Base-by-base conservation (phyloP, 495 filamentous ascomycete species). In the Pyrenula aspistea region DNA sequence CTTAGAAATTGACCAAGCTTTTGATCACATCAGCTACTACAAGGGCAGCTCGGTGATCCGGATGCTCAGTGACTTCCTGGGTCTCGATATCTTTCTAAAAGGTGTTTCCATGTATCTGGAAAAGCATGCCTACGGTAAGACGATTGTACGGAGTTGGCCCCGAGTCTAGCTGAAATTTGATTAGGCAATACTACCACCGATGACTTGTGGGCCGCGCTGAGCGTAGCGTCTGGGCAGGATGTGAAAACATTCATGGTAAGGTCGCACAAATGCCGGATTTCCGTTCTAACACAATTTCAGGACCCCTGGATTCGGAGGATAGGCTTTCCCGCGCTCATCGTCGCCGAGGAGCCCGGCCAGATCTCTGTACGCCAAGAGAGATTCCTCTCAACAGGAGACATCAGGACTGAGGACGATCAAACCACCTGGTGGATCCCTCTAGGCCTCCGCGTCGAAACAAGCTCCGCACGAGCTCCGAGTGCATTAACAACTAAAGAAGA, bases 351-450 rank as follows among this genome's bases (percentile, higher is more conserved):
- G 62, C 79, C 85, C 31, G 82, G 84, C 22, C 84, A 92, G 63
- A 87, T 98, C 58, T 77, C 80, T 31, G 70, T 97, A 53, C 85
- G 84, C 56, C 93, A 98, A 70, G 83, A 76, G 49, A 85, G 93
- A 57, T 98, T 95, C 77, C 75, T 98, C 15, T 86, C 83, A 48
- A 91, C 89, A 24, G 93, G 93, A 12, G 93, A 97, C 67, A 86
- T 87, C 51, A 95, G 89, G 65, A 83, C 89, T 2, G 84, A 90
- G 63, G 93, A 98, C 55, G 90, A 98, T 67, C 68, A 86, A 65
- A 95, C 89, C 1, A 83, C 79, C n/a, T 98, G 93, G 93, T 96
- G 93, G 91, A 81, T 96, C 61, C 93, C 93, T 19, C 77, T 97
- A 12, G 85, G 85, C 22, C 73, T 98, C 50, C 85, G 83, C 63